Percentiles rank a stretch among this genome's conserved stretches.
phyloP scores from a whole-genome alignment of 2,329 filamentous ascomycete genomes.

The Botrytis medusae region DNA sequence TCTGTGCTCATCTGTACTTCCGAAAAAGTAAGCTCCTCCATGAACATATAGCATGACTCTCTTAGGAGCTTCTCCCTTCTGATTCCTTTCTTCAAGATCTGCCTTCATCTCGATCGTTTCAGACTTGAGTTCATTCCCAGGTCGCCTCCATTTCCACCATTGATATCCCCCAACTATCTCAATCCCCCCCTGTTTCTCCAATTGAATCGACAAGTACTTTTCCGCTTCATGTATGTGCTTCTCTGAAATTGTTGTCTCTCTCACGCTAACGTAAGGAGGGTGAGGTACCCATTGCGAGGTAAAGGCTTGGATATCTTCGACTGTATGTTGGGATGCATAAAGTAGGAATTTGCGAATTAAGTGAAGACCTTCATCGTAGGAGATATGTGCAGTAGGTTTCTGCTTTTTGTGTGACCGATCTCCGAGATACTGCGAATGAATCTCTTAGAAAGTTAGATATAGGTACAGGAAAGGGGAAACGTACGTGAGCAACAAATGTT shows the following conservation, averaged over 20 bases:
- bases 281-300: conserved; percentile 89
- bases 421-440: conserved; percentile 69
- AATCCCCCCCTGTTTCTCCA: conserved; percentile 78
- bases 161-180: conserved; percentile 73
- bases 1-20: conserved; percentile 93
- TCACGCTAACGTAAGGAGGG: conserved; percentile 81
- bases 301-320: conserved; percentile 91
- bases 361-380: conserved; percentile 89
- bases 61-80: conserved; percentile 57
- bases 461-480: conserved; percentile 38
- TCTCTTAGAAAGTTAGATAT: conserved; percentile 13
- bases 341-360: conserved; percentile 83
- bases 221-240: conserved; percentile 67
- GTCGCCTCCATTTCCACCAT: conserved; percentile 88
- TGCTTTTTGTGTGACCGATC: conserved; percentile 69
- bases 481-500: conserved; percentile 85
- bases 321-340: conserved; percentile 82
- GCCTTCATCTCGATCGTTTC: conserved; percentile 97
- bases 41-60: conserved; percentile 93
- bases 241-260: conserved; percentile 64
- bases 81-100: conserved; percentile 72
- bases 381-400: conserved; percentile 85
- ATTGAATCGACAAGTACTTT: conserved; percentile 64
- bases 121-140: conserved; percentile 65
- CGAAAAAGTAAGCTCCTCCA: conserved; percentile 93